A percentile compares a stretch with the other conserved stretches of the same genome.
phyloP scores from a whole-genome alignment of 1,284 basidiomycete genomes.

The Moesziomyces antarcticus region DNA sequence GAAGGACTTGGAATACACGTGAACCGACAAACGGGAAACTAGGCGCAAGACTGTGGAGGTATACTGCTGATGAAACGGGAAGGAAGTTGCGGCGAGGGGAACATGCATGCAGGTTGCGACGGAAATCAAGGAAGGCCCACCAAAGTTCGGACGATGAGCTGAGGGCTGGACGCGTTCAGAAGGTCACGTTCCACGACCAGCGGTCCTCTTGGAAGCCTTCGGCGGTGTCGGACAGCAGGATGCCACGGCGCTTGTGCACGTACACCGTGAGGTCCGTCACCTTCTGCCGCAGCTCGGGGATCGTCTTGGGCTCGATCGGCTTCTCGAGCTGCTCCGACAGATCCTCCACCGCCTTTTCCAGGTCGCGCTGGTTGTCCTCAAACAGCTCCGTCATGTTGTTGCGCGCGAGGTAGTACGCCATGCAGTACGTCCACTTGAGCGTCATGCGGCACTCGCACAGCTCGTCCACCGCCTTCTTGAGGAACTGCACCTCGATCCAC shows the following conservation, averaged over 20 bases:
- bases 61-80: too few relatives aligned
- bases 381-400: constrained; percentile 95
- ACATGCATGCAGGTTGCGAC: too few relatives aligned
- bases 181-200: constrained; percentile 67
- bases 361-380: constrained; percentile 96
- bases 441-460: constrained; percentile 85
- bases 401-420: constrained; percentile 90
- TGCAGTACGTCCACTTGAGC: constrained; percentile 99
- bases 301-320: constrained; percentile 85
- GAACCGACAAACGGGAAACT: too few relatives aligned
- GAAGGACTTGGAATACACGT: too few relatives aligned
- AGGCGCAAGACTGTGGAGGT: too few relatives aligned
- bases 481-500: constrained; percentile 99
- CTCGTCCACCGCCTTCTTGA: constrained; percentile 96
- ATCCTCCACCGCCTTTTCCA: constrained; percentile 94
- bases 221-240: constrained; percentile 92
- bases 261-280: constrained; percentile 85
- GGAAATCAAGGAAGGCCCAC: too few relatives aligned
- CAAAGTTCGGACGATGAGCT: neutral
- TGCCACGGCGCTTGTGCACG: constrained; percentile 93
- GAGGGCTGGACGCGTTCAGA: constrained; percentile 17
- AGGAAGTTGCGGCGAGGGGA: too few relatives aligned
- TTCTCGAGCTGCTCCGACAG: constrained; percentile 90
- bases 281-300: constrained; percentile 84
- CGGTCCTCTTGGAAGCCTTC: constrained; percentile 87